Conservation (phyloP, 192 early-diverging fungal species). For the Radiomyces spectabilis region DNA sequence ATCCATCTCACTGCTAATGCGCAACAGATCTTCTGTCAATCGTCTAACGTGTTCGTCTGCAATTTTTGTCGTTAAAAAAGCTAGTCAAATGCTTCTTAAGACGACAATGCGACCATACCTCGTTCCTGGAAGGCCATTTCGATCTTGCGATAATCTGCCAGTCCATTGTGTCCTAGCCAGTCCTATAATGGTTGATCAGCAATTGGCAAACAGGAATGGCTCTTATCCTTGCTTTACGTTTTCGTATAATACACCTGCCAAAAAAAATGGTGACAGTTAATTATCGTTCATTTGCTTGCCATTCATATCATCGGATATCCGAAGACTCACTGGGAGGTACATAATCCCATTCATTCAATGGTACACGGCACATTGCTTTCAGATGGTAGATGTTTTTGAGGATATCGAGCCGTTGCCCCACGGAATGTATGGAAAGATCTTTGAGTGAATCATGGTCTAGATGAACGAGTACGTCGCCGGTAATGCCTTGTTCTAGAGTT, state of each 20-base stretch:
- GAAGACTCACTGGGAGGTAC: constrained; percentile 61
- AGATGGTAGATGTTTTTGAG: constrained; percentile 84
- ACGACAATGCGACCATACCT: too few species aligned
- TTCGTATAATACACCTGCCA: constrained; percentile 45
- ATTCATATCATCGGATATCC: background rate
- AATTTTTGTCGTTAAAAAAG: constrained; percentile 6
- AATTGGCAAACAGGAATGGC: background rate
- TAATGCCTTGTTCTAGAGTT: constrained; percentile 77
- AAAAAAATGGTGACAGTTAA: background rate
- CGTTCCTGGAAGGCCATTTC: constrained; percentile 38
- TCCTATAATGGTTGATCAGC: constrained; percentile 21
- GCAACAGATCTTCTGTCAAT: constrained; percentile 32
- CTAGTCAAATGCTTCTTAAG: background rate
- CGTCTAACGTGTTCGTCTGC: constrained; percentile 28
- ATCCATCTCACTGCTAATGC: constrained; percentile 30
- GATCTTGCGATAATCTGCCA: constrained; percentile 39
- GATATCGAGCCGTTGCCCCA: constrained; percentile 85
- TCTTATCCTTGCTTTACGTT: constrained; percentile 25
- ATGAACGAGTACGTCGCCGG: constrained; percentile 80
- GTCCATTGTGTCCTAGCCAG: constrained; percentile 34
- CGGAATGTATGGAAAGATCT: constrained; percentile 76
- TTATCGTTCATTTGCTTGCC: constrained; percentile 3
- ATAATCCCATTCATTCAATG: constrained; percentile 78
- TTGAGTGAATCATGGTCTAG: constrained; percentile 88
- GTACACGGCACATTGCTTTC: constrained; percentile 71